Conservation (phyloP, 2,329 filamentous ascomycete genomes). For the Cladorrhinum sp. region DNA sequence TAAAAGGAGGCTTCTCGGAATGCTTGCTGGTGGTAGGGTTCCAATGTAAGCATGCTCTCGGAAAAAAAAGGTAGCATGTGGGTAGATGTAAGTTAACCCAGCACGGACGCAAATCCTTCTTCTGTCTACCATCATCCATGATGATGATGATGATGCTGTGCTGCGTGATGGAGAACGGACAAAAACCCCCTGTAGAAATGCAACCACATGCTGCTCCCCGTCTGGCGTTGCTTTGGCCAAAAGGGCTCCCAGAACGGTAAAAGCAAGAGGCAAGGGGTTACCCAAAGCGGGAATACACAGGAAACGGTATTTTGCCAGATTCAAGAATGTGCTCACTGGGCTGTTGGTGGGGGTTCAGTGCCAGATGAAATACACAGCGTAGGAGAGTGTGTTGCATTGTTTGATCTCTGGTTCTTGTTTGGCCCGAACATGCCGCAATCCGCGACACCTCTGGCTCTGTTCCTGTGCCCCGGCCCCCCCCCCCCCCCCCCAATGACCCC, state of each 20-base stretch:
- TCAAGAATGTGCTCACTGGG: slow-evolving; percentile 7
- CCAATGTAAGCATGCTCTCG: background rate
- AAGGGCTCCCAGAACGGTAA: slow-evolving; percentile 1
- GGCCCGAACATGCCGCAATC: slow-evolving; percentile 3
- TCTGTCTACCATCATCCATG: background rate
- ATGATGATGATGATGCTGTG: slow-evolving; percentile 1
- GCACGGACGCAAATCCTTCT: slow-evolving; percentile 1
- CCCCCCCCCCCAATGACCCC: background rate
- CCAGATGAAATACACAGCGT: background rate
- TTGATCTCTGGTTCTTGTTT: slow-evolving; percentile 7
- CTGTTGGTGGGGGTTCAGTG: slow-evolving; percentile 6
- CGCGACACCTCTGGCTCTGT: background rate
- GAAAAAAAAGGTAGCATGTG: background rate
- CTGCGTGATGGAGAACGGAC: background rate
- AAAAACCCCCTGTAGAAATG: background rate
- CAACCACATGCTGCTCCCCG: slow-evolving; percentile 5
- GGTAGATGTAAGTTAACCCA: background rate
- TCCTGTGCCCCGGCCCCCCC: background rate
- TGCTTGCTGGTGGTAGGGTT: background rate
- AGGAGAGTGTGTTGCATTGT: background rate
- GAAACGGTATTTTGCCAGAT: slow-evolving; percentile 1
- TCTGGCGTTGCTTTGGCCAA: background rate
- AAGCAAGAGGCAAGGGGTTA: background rate
- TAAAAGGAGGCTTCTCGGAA: background rate
- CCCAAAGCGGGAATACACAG: background rate